Evolutionary conservation across 2,329 filamentous ascomycete genomes (phyloP), one percentile per base, ranked within the genome.

Genomic region (Cladosporium sp.): DNA sequence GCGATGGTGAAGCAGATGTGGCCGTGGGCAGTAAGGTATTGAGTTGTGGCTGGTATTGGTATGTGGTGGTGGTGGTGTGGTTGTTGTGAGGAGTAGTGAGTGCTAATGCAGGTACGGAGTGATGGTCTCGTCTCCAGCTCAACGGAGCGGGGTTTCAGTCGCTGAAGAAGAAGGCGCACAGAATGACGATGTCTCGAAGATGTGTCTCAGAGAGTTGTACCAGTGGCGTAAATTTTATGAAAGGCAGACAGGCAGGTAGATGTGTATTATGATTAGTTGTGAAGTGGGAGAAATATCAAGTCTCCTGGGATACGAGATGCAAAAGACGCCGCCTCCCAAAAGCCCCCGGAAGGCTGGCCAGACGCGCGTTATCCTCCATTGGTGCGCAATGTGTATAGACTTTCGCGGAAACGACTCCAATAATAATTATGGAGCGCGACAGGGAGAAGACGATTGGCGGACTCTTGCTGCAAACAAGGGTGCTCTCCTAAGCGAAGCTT

Each of bases 51-150:
- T 26, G 29, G 58, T 23, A 31, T 21, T n/a, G 29, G 58, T 33
- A 33, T 53, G 59, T 35, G n/a, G 46, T 26, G n/a, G n/a, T 7
- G 14, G 31, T 35, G 56, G 31, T 37, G 49, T 46, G 23, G 61
- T 44, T 63, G 61, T 63, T 37, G 61, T 49, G 49, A 49, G 33
- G 14, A 18, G 26, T 40, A 33, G 49, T 55, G 49, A 33, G 49
- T 55, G 49, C 49, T 53, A 53, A 62, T 62, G 60, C 60, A 62
- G 60, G 60, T 62, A 52, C 60, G 49, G 35, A 29, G 28, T 31
- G 52, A 12, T 29, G 28, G 28, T 12, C 52, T 18, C 23, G 59
- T 62, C 59, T 62, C 60, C 60, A 55, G 60, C 44, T 62, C 59
- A 62, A 62, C 59, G 59, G 8, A 44, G 52, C 44, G 33, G 33